Evolutionary conservation across 345 rosid genomes (phyloP).

Genomic region (Fremontodendron californicum): DNA sequence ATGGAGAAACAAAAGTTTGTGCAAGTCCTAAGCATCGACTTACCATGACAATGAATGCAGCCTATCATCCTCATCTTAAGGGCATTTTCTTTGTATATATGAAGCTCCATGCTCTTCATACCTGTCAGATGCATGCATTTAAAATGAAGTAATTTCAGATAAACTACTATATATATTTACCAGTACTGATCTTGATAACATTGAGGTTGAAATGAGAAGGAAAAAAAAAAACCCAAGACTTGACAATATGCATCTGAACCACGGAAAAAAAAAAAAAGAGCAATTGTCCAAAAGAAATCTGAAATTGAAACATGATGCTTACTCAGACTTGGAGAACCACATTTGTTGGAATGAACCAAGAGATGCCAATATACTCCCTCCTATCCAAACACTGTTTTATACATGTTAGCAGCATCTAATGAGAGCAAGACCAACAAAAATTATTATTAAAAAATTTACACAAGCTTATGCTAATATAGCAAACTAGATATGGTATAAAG

Average conservation of each 20-base stretch:
- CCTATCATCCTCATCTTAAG: slow-evolving; percentile 31
- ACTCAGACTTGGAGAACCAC: slow-evolving; percentile 97
- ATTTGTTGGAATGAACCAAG: slow-evolving; percentile 93
- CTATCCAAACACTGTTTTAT: slow-evolving; percentile 82
- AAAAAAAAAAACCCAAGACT: not conserved
- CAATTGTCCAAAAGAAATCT: not conserved
- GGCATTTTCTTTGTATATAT: slow-evolving; percentile 93
- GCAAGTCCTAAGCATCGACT: not conserved
- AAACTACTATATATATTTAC: not conserved
- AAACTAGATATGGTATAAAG: not conserved
- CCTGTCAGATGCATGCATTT: slow-evolving; percentile 41
- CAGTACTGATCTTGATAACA: not conserved
- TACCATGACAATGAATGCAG: slow-evolving; percentile 5
- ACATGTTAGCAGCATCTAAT: not conserved
- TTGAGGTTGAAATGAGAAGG: not conserved
- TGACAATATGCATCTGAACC: not conserved
- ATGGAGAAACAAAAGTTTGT: not conserved
- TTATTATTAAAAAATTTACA: not conserved
- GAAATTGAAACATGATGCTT: slow-evolving; percentile 22
- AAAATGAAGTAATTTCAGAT: not conserved
- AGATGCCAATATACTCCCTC: slow-evolving; percentile 87
- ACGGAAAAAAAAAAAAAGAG: not conserved
- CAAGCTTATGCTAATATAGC: not conserved
- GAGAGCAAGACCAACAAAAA: not conserved
- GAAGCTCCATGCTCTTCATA: slow-evolving; percentile 98